Evolutionary conservation across 768 basidiomycete genomes (phyloP).

Genomic region (Galerina marginata): DNA sequence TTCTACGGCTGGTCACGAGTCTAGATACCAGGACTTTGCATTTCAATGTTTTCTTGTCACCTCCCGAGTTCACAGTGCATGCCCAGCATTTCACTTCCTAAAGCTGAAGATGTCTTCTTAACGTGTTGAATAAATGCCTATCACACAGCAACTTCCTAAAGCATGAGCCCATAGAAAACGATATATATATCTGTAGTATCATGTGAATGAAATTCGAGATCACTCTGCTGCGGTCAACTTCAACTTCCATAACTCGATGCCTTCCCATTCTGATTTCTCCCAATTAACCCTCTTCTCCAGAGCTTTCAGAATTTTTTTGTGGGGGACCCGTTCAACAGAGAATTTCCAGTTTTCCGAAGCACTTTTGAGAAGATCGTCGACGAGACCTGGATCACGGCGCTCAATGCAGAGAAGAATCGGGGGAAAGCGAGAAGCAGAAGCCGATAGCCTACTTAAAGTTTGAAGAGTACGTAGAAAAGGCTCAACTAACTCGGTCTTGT

Average conservation of each 20-base stretch:
- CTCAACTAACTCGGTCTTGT: conserved; percentile 59
- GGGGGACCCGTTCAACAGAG: conserved; percentile 59
- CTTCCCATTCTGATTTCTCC: conserved; percentile 78
- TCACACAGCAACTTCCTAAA: not conserved
- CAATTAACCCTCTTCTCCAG: conserved; percentile 66
- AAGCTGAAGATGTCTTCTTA: too few relatives aligned
- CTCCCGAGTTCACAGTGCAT: too few relatives aligned
- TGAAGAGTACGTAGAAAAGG: conserved; percentile 77
- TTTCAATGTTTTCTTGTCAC: too few relatives aligned
- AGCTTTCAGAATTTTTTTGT: conserved; percentile 62
- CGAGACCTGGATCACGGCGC: conserved; percentile 71
- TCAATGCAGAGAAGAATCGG: conserved; percentile 73
- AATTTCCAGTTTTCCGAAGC: conserved; percentile 65
- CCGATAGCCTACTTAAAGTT: conserved; percentile 50
- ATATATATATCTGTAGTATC: too few relatives aligned
- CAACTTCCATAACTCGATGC: conserved; percentile 80
- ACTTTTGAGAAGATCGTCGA: conserved; percentile 60
- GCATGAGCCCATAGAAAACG: too few relatives aligned
- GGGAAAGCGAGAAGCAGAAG: conserved; percentile 42
- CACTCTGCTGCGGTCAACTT: not conserved
- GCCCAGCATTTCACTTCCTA: too few relatives aligned
- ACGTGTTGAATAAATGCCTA: too few relatives aligned
- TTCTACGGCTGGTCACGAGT: too few relatives aligned
- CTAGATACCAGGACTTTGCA: too few relatives aligned
- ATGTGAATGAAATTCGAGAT: not conserved